phyloP scores from a whole-genome alignment of 2,329 filamentous ascomycete genomes.

The Passalora sequoiae region DNA sequence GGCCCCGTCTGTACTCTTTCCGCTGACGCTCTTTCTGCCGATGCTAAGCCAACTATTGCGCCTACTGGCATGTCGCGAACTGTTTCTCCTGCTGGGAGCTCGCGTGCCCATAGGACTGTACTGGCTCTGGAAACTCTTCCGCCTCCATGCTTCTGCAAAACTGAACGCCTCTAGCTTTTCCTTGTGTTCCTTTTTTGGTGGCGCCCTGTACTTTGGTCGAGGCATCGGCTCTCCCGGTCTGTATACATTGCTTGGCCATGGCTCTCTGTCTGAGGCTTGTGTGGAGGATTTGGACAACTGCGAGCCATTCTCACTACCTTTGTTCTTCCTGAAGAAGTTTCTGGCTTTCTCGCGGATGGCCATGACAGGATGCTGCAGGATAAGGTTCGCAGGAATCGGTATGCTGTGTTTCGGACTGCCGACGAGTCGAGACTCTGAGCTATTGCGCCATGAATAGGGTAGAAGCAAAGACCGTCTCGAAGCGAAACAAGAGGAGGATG shows the following conservation, averaged over 20 bases:
- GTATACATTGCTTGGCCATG: constrained; percentile 44
- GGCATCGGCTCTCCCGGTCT: constrained; percentile 50
- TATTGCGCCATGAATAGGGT: neutral
- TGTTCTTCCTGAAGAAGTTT: constrained; percentile 39
- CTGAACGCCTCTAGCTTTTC: constrained; percentile 46
- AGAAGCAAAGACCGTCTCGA: neutral
- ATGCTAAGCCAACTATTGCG: constrained; percentile 30
- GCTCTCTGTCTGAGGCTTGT: constrained; percentile 27
- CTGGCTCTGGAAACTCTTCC: constrained; percentile 41
- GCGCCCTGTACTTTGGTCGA: constrained; percentile 46
- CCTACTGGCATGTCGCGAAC: constrained; percentile 16
- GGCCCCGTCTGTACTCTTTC: constrained; percentile 13
- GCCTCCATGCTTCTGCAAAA: constrained; percentile 45
- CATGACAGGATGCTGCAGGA: constrained; percentile 32
- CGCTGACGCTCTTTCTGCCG: constrained; percentile 23
- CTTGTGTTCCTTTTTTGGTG: constrained; percentile 48
- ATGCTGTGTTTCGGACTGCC: constrained; percentile 3
- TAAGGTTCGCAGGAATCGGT: constrained; percentile 1
- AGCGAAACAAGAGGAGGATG: neutral
- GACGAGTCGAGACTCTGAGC: neutral
- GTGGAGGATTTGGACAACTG: constrained; percentile 26
- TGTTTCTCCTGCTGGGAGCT: constrained; percentile 37
- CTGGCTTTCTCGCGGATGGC: constrained; percentile 45
- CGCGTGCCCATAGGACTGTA: constrained; percentile 49
- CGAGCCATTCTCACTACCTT: constrained; percentile 23